A percentile compares a stretch with the other conserved stretches of the same genome.
Conservation (phyloP, 1,284 basidiomycete species). For the Tilletia indica region DNA sequence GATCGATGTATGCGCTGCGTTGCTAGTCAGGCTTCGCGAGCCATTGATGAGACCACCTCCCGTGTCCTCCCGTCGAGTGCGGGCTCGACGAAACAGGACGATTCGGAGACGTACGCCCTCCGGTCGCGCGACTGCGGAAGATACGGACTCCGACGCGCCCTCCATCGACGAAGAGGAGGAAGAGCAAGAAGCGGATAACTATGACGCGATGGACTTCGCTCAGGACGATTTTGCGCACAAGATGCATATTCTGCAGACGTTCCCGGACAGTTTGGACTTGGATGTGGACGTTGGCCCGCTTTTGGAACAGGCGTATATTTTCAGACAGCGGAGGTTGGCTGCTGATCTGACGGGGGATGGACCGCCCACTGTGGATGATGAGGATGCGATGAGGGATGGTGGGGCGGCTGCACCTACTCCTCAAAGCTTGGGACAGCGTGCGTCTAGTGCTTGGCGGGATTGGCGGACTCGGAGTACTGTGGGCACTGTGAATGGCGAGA, state of each 20-base stretch:
- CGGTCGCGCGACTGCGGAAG: conserved; percentile 16
- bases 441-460: conserved; percentile 5
- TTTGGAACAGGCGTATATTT: conserved; percentile 38
- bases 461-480: not conserved
- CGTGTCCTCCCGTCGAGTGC: not conserved
- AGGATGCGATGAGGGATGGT: conserved; percentile 25
- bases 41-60: conserved; percentile 12
- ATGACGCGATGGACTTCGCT: not conserved
- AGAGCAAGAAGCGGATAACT: not conserved
- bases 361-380: conserved; percentile 29
- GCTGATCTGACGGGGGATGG: conserved; percentile 46
- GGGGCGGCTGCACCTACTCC: not conserved
- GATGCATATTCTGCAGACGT: conserved; percentile 44
- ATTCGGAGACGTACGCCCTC: conserved; percentile 23
- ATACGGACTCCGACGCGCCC: conserved; percentile 23
- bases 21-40: conserved; percentile 38
- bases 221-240: conserved; percentile 39
- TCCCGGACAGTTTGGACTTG: conserved; percentile 33
- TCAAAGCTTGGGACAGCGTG: conserved; percentile 1
- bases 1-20: conserved; percentile 49
- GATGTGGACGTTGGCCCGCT: conserved; percentile 39
- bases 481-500: not conserved
- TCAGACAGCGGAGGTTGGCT: conserved; percentile 40
- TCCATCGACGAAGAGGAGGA: conserved; percentile 22
- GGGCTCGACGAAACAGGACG: conserved; percentile 3